phyloP scores from a whole-genome alignment of 768 basidiomycete genomes.

The Lactifluus echinatus region DNA sequence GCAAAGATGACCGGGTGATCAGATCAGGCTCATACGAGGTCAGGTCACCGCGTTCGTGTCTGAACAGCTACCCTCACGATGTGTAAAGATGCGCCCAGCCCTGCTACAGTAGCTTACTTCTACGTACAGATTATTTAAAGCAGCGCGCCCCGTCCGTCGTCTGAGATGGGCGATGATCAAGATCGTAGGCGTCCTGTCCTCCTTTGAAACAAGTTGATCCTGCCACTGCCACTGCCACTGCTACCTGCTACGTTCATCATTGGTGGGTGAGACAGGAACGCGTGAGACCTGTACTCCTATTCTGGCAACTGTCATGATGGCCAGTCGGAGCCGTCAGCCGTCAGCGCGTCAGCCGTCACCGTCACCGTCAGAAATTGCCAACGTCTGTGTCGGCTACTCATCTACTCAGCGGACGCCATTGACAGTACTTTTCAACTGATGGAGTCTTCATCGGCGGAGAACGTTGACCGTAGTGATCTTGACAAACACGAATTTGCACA shows the following conservation, averaged over 20 bases:
- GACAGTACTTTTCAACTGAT: neutral
- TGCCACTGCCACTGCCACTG: too few relatives aligned
- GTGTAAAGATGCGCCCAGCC: too few relatives aligned
- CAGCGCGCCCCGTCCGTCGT: too few relatives aligned
- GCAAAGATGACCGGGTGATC: too few relatives aligned
- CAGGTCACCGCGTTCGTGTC: too few relatives aligned
- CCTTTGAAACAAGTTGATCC: neutral
- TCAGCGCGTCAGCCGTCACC: too few relatives aligned
- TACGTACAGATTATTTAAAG: too few relatives aligned
- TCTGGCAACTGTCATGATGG: neutral
- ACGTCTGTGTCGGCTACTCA: neutral
- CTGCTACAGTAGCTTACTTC: too few relatives aligned
- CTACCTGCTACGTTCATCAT: neutral
- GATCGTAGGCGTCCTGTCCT: neutral
- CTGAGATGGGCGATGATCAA: neutral
- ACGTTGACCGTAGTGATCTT: constrained; percentile 1
- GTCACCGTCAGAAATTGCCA: too few relatives aligned
- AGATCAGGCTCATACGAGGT: too few relatives aligned
- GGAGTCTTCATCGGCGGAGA: constrained; percentile 2
- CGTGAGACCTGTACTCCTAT: neutral
- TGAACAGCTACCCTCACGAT: too few relatives aligned
- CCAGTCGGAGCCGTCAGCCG: too few relatives aligned
- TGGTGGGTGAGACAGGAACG: neutral
- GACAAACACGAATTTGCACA: constrained; percentile 18
- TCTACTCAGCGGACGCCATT: neutral